phyloP scores from a whole-genome alignment of 2,329 filamentous ascomycete genomes.

The Fusarium sulawesiense region DNA sequence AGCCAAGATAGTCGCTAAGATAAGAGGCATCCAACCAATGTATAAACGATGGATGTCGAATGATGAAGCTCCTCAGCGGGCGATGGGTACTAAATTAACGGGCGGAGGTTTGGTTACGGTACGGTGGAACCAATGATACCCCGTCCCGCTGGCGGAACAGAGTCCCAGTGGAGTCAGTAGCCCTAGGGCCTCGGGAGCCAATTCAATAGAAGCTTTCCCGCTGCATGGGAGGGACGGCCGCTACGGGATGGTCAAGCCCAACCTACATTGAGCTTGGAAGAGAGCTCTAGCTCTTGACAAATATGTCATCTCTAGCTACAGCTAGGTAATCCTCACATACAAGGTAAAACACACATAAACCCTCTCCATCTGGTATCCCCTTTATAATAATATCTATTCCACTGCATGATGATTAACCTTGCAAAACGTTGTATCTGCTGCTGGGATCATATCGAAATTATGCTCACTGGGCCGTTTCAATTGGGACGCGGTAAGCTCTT shows the following conservation, averaged over 20 bases:
- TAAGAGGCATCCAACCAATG: background rate
- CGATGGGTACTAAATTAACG: background rate
- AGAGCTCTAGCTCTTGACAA: background rate
- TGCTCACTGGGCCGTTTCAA: conserved; percentile 15
- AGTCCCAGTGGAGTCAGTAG: background rate
- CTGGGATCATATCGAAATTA: conserved; percentile 17
- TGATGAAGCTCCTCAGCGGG: background rate
- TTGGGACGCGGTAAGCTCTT: conserved; percentile 28
- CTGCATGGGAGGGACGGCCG: conserved; percentile 13
- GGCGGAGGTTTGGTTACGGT: background rate
- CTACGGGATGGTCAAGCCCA: conserved; percentile 4
- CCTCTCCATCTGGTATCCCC: background rate
- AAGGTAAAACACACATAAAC: background rate
- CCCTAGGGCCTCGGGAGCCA: conserved; percentile 24
- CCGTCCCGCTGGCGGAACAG: conserved; percentile 17
- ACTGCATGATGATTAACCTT: conserved; percentile 20
- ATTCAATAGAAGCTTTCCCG: conserved; percentile 20
- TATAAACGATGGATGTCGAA: background rate
- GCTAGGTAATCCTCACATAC: background rate
- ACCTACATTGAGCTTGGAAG: background rate
- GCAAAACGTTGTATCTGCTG: conserved; percentile 2
- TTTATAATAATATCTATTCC: conserved; percentile 7
- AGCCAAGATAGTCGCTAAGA: background rate
- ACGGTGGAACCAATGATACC: conserved; percentile 26
- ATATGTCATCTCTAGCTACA: background rate